Evolutionary conservation across 768 basidiomycete genomes (phyloP), one percentile per base, ranked within the genome.

Genomic region (Amyloporia xantha): DNA sequence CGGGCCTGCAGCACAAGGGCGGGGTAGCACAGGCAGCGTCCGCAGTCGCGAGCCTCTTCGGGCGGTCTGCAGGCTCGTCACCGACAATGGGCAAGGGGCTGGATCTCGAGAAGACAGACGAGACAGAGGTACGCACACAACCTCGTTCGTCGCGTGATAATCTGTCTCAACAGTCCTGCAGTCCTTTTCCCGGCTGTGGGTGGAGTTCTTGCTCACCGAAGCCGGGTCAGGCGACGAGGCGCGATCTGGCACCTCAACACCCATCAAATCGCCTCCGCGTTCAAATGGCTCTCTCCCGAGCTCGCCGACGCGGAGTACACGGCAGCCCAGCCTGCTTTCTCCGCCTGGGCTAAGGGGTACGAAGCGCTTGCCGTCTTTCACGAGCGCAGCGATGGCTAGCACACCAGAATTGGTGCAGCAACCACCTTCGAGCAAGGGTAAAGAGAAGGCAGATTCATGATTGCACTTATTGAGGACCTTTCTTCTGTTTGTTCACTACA

Each of bases 171-270:
- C 20, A 4, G 17, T 20, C 27, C 30, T 51, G 11, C 55, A 98
- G 94, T 95, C 92, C 0, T 99, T 99, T 70, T 94, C 91, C 33
- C 88, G 93, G 41, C 78, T 97, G 10, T 99, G 93, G 85, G 95
- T 99, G 41, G 96, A 99, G 66, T 99, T 95, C 63, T 77, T 99
- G 3, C 82, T 99, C 54, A 95, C 92, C 20, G 95, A 99, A 70
- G 85, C 93, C 0, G 73, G 77, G 36, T 69, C 71, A 56, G 81
- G 70, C 17, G 67, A 67, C 56, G 64, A 53, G 57, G 58, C 61
- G 13, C 26, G 42, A 13, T 44, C 56, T 4, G 44, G 52, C 19
- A 35, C 54, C 2, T 49, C 54, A n/a, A 53, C 60, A 6, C 57
- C 56, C 24, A 25, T 54, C 35, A 50, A 51, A 41, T 65, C 65